Conservation (phyloP, 495 filamentous ascomycete genomes). For the Lindgomyces ingoldianus region DNA sequence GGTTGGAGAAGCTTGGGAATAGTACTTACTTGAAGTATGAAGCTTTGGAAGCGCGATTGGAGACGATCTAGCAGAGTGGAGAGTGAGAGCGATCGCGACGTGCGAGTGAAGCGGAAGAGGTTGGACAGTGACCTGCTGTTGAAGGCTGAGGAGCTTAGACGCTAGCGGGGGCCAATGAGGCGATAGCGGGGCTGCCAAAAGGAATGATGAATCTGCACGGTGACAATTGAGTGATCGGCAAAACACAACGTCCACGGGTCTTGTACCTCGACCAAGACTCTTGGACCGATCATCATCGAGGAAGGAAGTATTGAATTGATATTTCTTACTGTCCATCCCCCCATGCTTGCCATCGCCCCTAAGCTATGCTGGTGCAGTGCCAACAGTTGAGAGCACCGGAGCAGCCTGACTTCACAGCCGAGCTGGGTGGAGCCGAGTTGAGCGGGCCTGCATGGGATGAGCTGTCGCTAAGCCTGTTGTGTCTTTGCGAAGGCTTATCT, state of each 20-base stretch:
- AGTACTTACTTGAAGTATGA: slow-evolving; percentile 18
- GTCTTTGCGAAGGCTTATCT: slow-evolving; percentile 11
- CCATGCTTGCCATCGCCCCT: too few species aligned
- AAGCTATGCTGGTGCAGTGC: too few species aligned
- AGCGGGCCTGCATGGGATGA: neutral
- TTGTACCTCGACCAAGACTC: neutral
- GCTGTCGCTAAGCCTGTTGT: neutral
- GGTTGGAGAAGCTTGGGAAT: neutral
- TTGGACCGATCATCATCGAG: neutral
- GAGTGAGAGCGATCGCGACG: neutral
- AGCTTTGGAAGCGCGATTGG: slow-evolving; percentile 12
- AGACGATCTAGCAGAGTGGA: slow-evolving; percentile 13
- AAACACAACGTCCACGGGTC: neutral
- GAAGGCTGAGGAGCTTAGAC: slow-evolving; percentile 12
- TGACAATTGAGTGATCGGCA: neutral
- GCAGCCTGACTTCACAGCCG: too few species aligned
- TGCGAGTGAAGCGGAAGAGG: slow-evolving; percentile 10
- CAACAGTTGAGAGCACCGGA: too few species aligned
- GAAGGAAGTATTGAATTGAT: neutral
- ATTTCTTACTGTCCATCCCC: too few species aligned
- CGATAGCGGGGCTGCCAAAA: slow-evolving; percentile 23
- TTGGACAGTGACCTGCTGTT: slow-evolving; percentile 19
- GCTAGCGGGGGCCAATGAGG: slow-evolving; percentile 3
- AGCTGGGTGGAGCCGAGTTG: neutral
- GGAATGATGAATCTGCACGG: slow-evolving; percentile 12